Evolutionary conservation across 2,329 filamentous ascomycete genomes (phyloP).

Genomic region (Paraphoma sp.): DNA sequence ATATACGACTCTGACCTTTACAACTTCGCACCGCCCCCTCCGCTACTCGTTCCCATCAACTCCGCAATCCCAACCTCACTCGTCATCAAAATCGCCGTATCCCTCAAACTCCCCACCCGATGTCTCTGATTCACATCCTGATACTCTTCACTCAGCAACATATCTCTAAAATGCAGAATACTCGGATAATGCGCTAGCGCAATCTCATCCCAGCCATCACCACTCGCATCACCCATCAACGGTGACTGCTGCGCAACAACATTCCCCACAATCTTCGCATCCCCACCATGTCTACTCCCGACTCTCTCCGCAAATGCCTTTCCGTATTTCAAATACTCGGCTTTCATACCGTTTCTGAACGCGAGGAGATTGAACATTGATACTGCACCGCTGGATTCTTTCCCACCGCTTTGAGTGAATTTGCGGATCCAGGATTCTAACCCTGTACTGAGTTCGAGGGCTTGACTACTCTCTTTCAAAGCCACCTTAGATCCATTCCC

Average conservation of each 20-base stretch:
- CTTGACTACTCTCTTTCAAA: slow-evolving; percentile 51
- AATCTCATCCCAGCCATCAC: slow-evolving; percentile 65
- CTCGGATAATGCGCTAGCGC: slow-evolving; percentile 70
- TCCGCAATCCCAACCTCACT: slow-evolving; percentile 54
- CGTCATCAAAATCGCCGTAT: slow-evolving; percentile 62
- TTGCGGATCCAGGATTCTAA: slow-evolving; percentile 58
- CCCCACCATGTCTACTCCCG: slow-evolving; percentile 61
- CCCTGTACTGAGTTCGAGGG: slow-evolving; percentile 61
- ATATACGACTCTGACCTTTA: too few relatives aligned
- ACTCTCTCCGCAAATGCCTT: slow-evolving; percentile 58
- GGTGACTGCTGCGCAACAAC: slow-evolving; percentile 45
- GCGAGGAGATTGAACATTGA: slow-evolving; percentile 70
- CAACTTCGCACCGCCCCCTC: too few relatives aligned
- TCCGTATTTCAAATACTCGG: slow-evolving; percentile 65
- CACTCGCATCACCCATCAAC: slow-evolving; percentile 15
- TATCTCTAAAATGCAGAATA: slow-evolving; percentile 67
- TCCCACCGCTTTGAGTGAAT: slow-evolving; percentile 25
- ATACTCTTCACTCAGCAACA: slow-evolving; percentile 65
- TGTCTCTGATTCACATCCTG: slow-evolving; percentile 63
- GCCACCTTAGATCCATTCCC: slow-evolving; percentile 6
- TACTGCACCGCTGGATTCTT: slow-evolving; percentile 53
- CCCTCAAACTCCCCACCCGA: slow-evolving; percentile 58
- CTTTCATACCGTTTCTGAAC: slow-evolving; percentile 61
- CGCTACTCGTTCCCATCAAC: too few relatives aligned
- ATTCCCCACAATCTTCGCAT: slow-evolving; percentile 68